Percentiles rank a stretch among this genome's conserved stretches.
phyloP scores from a whole-genome alignment of 305 asterid species.

The Solanum aculeatissimum region DNA sequence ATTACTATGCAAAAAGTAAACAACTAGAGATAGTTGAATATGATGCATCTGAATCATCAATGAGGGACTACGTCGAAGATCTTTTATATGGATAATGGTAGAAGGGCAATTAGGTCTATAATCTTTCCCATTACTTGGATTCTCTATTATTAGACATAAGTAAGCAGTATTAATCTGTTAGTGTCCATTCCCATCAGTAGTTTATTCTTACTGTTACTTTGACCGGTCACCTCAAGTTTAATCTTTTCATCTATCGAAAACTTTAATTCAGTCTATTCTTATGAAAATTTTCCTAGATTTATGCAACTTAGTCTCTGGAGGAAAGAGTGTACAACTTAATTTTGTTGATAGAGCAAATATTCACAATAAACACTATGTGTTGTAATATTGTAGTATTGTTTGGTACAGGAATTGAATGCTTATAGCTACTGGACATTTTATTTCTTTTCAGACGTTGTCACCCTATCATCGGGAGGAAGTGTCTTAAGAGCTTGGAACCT shows the following conservation, averaged over 20 bases:
- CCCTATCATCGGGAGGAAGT: slow-evolving; percentile 75
- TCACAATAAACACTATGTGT: background rate
- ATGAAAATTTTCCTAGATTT: background rate
- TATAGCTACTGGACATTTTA: background rate
- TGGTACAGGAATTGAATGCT: background rate
- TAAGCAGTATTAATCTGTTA: background rate
- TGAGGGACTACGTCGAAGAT: background rate
- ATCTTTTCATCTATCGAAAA: background rate
- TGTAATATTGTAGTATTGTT: background rate
- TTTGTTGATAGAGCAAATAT: background rate
- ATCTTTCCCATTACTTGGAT: background rate
- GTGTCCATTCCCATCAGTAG: background rate
- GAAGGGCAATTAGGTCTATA: background rate
- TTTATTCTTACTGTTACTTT: background rate
- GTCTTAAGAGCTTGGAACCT: slow-evolving; percentile 95
- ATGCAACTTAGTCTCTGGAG: background rate
- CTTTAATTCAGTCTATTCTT: background rate
- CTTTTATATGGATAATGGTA: background rate
- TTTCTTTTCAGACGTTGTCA: slow-evolving; percentile 57
- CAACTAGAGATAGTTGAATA: background rate
- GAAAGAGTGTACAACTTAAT: background rate
- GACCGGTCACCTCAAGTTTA: background rate
- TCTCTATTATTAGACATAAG: background rate
- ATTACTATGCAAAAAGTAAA: background rate
- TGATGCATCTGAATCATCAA: background rate